Evolutionary conservation across 306 rosid species (phyloP).

Genomic region (Corylus heterophylla): DNA sequence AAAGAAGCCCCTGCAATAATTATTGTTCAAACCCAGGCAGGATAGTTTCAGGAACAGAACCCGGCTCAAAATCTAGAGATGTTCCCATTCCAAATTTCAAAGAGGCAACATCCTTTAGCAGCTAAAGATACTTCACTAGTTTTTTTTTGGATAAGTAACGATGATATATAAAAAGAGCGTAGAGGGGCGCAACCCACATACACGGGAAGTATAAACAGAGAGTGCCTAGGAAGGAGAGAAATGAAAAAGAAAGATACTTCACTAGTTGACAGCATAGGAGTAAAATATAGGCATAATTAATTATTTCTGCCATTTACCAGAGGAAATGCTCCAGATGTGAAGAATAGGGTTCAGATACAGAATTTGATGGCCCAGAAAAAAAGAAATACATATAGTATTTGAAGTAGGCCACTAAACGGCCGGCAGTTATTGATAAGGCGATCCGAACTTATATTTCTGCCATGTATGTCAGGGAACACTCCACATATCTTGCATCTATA

Average conservation of each 20-base stretch:
- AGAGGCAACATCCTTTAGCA: background rate
- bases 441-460: background rate
- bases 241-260: too few relatives aligned
- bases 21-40: conserved; percentile 28
- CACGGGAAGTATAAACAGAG: too few relatives aligned
- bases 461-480: background rate
- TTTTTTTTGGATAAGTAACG: too few relatives aligned
- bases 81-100: background rate
- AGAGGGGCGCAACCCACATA: too few relatives aligned
- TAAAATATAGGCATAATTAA: background rate
- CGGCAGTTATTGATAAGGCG: background rate
- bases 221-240: too few relatives aligned
- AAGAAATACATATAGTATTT: background rate
- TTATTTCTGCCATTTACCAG: background rate
- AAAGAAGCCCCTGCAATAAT: conserved; percentile 66
- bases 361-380: background rate
- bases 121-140: background rate
- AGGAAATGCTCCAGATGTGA: background rate
- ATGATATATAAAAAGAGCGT: too few relatives aligned
- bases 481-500: background rate
- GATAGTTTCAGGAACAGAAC: conserved; percentile 1
- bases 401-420: background rate
- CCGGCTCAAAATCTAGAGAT: background rate
- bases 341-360: background rate
- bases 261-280: background rate